Conservation (phyloP, 768 basidiomycete genomes). For the Auricularia cornea region DNA sequence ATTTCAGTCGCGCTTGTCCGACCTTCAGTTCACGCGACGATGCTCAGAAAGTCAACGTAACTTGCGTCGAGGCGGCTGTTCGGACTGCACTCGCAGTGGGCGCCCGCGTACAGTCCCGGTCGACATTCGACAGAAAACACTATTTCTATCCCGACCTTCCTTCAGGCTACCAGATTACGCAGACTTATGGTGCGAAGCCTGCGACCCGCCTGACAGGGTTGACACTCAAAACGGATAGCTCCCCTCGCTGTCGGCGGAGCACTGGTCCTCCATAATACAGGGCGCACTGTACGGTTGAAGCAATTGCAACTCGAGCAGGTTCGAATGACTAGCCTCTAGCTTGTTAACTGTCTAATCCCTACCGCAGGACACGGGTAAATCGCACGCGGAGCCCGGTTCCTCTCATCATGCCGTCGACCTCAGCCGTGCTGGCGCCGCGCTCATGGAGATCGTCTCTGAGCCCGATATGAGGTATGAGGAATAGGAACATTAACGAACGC, state of each 20-base stretch:
- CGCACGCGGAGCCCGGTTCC: slow-evolving; percentile 47
- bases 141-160: slow-evolving; percentile 97
- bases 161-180: slow-evolving; percentile 93
- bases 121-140: slow-evolving; percentile 93
- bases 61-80: slow-evolving; percentile 70
- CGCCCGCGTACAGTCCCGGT: slow-evolving; percentile 53
- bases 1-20: slow-evolving; percentile 17
- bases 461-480: slow-evolving; percentile 72
- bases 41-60: slow-evolving; percentile 52
- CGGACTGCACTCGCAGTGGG: slow-evolving; percentile 74
- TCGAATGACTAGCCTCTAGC: slow-evolving; percentile 3
- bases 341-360: neutral
- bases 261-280: slow-evolving; percentile 35
- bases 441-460: slow-evolving; percentile 95
- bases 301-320: slow-evolving; percentile 95
- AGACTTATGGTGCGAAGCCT: slow-evolving; percentile 66
- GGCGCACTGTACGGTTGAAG: slow-evolving; percentile 63
- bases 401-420: slow-evolving; percentile 65
- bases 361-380: slow-evolving; percentile 85
- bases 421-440: slow-evolving; percentile 79
- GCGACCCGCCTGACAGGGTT: neutral
- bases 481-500: neutral
- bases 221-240: slow-evolving; percentile 35
- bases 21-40: slow-evolving; percentile 7
- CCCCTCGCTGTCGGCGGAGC: slow-evolving; percentile 68